phyloP scores from a whole-genome alignment of 176 grass and related monocot species.

The Oropetium thomaeum region DNA sequence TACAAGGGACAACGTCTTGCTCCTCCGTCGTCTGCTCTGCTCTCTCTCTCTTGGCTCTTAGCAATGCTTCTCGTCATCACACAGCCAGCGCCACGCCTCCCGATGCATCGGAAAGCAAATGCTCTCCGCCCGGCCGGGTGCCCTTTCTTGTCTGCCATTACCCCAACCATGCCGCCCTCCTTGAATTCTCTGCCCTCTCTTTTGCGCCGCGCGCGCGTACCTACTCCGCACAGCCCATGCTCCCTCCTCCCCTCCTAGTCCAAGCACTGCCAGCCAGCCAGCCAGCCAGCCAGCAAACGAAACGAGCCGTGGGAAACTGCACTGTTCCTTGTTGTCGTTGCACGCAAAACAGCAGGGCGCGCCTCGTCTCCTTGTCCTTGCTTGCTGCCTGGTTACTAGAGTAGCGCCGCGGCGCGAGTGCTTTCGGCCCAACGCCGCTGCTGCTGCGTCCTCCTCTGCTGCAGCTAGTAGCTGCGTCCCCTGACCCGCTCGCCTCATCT shows the following conservation, averaged over 20 bases:
- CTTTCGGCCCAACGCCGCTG: neutral
- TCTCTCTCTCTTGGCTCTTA: no score
- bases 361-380: no score
- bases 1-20: no score
- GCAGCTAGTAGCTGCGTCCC: no score
- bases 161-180: neutral
- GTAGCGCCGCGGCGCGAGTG: no score
- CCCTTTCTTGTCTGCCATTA: conserved; percentile 60
- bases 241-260: no score
- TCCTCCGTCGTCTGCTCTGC: no score
- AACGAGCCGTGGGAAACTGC: neutral
- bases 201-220: conserved; percentile 13
- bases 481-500: conserved; percentile 27
- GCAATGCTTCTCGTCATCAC: no score
- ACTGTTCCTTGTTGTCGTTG: neutral
- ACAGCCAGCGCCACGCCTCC: no score
- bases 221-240: neutral
- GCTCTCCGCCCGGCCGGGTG: neutral
- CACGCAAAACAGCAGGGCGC: neutral
- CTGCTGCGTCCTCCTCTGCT: neutral
- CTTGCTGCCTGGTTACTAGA: neutral
- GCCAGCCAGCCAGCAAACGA: no score
- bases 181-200: no score
- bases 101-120: neutral
- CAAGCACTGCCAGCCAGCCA: no score